A percentile compares a stretch with the other conserved stretches of the same genome.
Conservation (phyloP, 2,329 filamentous ascomycete species). For the Acarospora socialis region DNA sequence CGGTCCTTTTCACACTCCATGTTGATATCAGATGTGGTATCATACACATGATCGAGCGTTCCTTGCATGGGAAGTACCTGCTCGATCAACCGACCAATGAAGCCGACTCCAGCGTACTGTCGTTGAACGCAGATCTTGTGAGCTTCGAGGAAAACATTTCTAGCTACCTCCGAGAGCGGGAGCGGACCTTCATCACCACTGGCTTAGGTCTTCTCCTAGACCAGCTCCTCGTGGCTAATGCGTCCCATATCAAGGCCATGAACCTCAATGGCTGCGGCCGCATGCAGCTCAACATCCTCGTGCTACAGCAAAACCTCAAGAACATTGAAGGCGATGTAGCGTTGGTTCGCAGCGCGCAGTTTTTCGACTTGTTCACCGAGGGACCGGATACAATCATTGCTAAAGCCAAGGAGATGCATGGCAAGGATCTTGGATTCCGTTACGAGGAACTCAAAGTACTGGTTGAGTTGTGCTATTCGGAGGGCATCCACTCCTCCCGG, state of each 20-base stretch:
- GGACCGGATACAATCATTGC: slow-evolving; percentile 51
- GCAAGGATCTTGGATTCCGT: slow-evolving; percentile 31
- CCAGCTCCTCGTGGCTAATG: slow-evolving; percentile 59
- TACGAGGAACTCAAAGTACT: slow-evolving; percentile 54
- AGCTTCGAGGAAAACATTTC: slow-evolving; percentile 72
- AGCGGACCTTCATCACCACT: slow-evolving; percentile 60
- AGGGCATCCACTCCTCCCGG: slow-evolving; percentile 50
- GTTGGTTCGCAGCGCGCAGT: slow-evolving; percentile 48
- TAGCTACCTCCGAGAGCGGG: slow-evolving; percentile 54
- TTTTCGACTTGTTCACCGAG: slow-evolving; percentile 53
- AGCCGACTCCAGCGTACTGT: slow-evolving; percentile 52
- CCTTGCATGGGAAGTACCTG: slow-evolving; percentile 43
- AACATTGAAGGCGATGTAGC: slow-evolving; percentile 65
- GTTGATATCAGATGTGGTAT: slow-evolving; percentile 78
- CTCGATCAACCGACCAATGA: slow-evolving; percentile 14
- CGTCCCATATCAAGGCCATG: slow-evolving; percentile 56
- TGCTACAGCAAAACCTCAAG: slow-evolving; percentile 92
- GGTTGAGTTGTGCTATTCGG: slow-evolving; percentile 54
- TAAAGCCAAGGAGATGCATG: slow-evolving; percentile 15
- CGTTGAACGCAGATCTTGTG: slow-evolving; percentile 71
- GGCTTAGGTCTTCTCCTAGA: slow-evolving; percentile 70
- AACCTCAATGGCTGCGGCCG: slow-evolving; percentile 70
- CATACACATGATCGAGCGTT: slow-evolving; percentile 58
- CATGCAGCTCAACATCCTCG: slow-evolving; percentile 86
- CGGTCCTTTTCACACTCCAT: slow-evolving; percentile 71